Base-by-base conservation (phyloP, 441 rosid genomes). In the Adansonia grandidieri region DNA sequence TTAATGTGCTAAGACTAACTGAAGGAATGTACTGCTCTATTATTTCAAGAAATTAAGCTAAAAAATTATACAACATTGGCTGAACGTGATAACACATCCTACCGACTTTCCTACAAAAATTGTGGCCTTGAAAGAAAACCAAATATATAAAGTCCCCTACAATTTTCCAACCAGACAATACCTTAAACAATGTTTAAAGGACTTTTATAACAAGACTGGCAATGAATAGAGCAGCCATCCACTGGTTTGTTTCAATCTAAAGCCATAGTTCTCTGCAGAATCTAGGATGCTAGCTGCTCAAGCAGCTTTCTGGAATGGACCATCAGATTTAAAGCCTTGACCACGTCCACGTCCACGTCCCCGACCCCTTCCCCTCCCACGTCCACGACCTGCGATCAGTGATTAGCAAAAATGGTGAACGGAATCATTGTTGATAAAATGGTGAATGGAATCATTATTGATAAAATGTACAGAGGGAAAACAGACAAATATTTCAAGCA, bases 31-130 rank as follows among this genome's bases (percentile, higher is more conserved):
- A 58, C 63, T 58, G 63, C 63, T 58, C 63, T 20, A 13, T 62
- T 24, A 45, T 28, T 14, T 60, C 28, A 9, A 10, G 44, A 17
- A 37, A 65, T 9, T 6, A 3, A 40, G 17, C 40, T 32, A 24
- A 28, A 77, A 77, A 75, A 44, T 80, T 70, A 47, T 53, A 76
- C 82, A 76, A 44, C 65, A 71, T 62, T 62, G 48, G 61, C 67
- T 61, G 50, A 3, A 37, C 50, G 17, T 15, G 13, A 37, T 58
- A 19, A 79, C 76, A 11, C n/a, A 6, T 53, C 77, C 44, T 57
- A 63, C 53, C 79, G 47, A 72, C 50, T 44, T 72, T 65, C 69
- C 80, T 80, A 80, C 77, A 77, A 80, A 80, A 76, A 53, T 71
- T 76, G 56, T 32, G 42, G 68, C 77, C 77, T 51, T 19, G 73